Evolutionary conservation across 2,329 filamentous ascomycete species (phyloP).

Genomic region (Xylariaceae sp.): DNA sequence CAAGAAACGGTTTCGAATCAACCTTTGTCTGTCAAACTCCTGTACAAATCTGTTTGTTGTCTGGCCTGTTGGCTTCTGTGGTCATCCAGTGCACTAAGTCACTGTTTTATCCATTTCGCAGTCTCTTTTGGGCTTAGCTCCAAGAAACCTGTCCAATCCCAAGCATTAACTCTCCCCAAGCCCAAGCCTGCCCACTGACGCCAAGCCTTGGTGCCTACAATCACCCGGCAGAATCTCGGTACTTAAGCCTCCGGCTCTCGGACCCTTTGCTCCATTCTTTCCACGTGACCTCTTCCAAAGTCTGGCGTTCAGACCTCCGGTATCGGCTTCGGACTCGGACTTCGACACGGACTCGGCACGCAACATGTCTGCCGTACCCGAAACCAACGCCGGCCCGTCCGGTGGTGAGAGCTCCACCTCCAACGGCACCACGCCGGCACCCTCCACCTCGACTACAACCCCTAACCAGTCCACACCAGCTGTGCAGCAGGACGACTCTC

Average conservation of each 20-base stretch:
- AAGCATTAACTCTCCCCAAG: not conserved
- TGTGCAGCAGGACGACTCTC: slow-evolving; percentile 48
- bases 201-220: slow-evolving; percentile 10
- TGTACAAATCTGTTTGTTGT: slow-evolving; percentile 1
- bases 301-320: not conserved
- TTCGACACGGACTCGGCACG: slow-evolving; percentile 1
- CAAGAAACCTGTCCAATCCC: slow-evolving; percentile 1
- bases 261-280: slow-evolving; percentile 3
- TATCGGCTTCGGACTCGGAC: not conserved
- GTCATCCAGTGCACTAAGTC: slow-evolving; percentile 4
- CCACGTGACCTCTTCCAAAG: slow-evolving; percentile 10
- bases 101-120: not conserved
- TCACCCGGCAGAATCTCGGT: slow-evolving; percentile 5
- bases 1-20: slow-evolving; percentile 5
- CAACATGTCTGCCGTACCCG: slow-evolving; percentile 29
- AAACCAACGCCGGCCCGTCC: slow-evolving; percentile 25
- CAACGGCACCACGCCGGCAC: slow-evolving; percentile 52
- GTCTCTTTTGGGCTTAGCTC: slow-evolving; percentile 14
- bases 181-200: slow-evolving; percentile 1
- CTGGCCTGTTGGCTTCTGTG: slow-evolving; percentile 4
- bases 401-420: slow-evolving; percentile 43
- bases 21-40: not conserved
- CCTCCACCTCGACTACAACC: slow-evolving; percentile 47
- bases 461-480: slow-evolving; percentile 41
- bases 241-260: not conserved